Evolutionary conservation across 345 rosid species (phyloP).

Genomic region (Diplotaxis tenuifolia): DNA sequence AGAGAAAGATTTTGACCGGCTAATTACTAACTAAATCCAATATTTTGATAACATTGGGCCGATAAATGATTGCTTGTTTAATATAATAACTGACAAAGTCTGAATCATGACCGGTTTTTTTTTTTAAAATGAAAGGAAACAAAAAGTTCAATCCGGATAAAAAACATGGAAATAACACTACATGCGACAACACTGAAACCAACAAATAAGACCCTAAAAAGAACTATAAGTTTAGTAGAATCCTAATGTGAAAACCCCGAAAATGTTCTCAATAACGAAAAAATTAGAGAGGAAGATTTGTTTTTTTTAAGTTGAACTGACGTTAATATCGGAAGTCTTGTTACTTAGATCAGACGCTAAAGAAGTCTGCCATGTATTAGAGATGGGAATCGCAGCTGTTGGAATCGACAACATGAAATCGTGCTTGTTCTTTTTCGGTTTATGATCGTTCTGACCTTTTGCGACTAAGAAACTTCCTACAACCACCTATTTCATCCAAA

Average conservation of each 20-base stretch:
- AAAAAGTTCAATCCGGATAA: constrained; percentile 4
- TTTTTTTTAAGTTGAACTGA: constrained; percentile 18
- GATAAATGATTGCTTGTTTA: background rate
- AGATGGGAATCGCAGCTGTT: constrained; percentile 34
- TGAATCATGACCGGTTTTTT: background rate
- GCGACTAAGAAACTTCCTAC: constrained; percentile 89
- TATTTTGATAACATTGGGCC: background rate
- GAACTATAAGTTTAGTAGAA: constrained; percentile 2
- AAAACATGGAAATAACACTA: constrained; percentile 8
- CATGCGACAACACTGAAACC: background rate
- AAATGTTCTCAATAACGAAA: background rate
- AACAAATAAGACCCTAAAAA: constrained; percentile 14
- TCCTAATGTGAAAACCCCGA: background rate
- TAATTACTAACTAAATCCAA: background rate
- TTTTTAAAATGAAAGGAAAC: background rate
- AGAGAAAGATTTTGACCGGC: background rate
- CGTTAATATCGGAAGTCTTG: constrained; percentile 21
- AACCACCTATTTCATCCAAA: constrained; percentile 57
- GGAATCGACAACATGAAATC: constrained; percentile 39
- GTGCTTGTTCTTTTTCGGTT: constrained; percentile 59
- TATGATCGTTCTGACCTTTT: constrained; percentile 59
- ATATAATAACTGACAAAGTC: background rate
- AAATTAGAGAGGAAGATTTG: constrained; percentile 2
- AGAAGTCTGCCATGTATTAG: constrained; percentile 35
- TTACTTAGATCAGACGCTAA: constrained; percentile 29